Conservation (phyloP, 179 eudicot species). For the Amaranthus tricolor region DNA sequence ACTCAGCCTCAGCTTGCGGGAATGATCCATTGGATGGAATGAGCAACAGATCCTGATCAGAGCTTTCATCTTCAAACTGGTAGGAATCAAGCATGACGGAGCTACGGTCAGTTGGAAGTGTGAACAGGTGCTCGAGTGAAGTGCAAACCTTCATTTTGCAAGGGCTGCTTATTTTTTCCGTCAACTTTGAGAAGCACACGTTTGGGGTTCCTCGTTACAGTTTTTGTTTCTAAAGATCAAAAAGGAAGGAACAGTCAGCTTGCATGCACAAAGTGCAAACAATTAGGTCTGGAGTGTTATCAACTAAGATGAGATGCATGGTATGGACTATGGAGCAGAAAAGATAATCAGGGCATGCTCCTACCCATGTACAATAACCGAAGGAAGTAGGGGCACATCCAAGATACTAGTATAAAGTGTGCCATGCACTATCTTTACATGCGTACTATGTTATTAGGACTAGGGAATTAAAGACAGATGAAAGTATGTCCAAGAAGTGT, state of each 20-base stretch:
- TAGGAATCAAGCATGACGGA: constrained; percentile 56
- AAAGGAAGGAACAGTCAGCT: neutral
- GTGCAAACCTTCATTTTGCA: constrained; percentile 45
- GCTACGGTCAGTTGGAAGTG: constrained; percentile 45
- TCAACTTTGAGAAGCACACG: constrained; percentile 42
- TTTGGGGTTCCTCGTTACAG: constrained; percentile 51
- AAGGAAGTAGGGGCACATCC: neutral
- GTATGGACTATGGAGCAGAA: no score
- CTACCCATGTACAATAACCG: neutral
- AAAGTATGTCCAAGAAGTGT: no score
- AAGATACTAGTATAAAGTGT: no score
- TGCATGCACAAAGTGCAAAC: neutral
- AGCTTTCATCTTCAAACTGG: constrained; percentile 50
- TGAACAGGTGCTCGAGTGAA: constrained; percentile 57
- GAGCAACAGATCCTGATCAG: constrained; percentile 80
- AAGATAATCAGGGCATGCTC: neutral
- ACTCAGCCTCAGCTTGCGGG: constrained; percentile 97
- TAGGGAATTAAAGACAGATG: no score
- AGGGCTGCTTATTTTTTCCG: constrained; percentile 43
- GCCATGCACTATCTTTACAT: no score
- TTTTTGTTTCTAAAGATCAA: constrained; percentile 52
- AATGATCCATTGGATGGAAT: constrained; percentile 70
- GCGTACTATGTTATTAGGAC: no score
- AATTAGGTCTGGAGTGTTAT: neutral
- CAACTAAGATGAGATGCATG: neutral